Base-by-base conservation (phyloP, 1,139 yeast species). In the Hyphopichia wangnamkhiaoensis region DNA sequence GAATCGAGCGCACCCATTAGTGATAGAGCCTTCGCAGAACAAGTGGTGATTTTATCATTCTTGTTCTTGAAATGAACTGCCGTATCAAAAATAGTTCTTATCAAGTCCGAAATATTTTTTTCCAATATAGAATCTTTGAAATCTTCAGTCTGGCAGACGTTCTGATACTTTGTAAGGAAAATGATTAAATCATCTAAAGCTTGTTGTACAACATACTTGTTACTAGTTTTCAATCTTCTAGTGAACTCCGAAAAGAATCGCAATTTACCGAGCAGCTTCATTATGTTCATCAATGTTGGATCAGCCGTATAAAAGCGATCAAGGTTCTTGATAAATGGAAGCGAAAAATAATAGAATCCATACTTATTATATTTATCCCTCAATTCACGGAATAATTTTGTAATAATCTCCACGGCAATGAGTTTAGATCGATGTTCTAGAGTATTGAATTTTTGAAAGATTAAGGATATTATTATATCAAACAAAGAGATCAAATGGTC, bases 1-100 rank as follows among this genome's bases (percentile, higher is more conserved):
- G 85, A 70, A 54, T 91, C 97, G 13, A 89, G 56, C 0, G 91
- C 82, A 0, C 98, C 98, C 39, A 93, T 70, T 29, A 81, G 61
- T 1, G 96, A 84, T 13, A 93, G 65, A 28, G 89, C 85, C 45
- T 75, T 74, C 0, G 95, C 80, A 53, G 94, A 80, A 34, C 76
- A 69, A 1, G 65, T 56, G 4, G 89, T 69, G 6, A 89, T 73
- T 5, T 68, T 70, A 3, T 72, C 66, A 40, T 75, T 71, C 13
- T 62, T 65, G 18, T 63, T 68, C 43, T 77, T 73, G 57, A 80
- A 86, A 44, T 76, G 78, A 33, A 79, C 74, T 1, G 87, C 71
- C 0, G 84, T 75, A 43, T 80, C 80, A 32, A 88, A 63, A 6
- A 89, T 58, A 0, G 82, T 69, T 10, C 80, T 68, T 7, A 83